A percentile compares a stretch with the other conserved stretches of the same genome.
Conservation (phyloP, 495 filamentous ascomycete species). For the Baudoinia panamericana region DNA sequence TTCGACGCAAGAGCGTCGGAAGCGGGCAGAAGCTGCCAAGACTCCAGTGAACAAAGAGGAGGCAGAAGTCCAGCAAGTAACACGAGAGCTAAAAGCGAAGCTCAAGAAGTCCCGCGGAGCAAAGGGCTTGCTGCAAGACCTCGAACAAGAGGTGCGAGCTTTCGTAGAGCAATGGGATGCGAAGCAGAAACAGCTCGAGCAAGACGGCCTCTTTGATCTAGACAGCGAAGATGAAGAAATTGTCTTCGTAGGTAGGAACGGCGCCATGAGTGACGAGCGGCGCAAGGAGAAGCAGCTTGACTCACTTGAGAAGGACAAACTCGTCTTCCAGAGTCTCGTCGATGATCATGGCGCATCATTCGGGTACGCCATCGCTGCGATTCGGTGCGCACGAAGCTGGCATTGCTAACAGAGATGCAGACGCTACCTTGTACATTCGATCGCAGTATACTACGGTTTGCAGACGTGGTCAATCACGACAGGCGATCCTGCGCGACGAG, state of each 20-base stretch:
- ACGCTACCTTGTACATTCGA: slow-evolving; percentile 86
- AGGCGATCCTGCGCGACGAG: slow-evolving; percentile 60
- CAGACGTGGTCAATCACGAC: slow-evolving; percentile 69
- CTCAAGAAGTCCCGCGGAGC: slow-evolving; percentile 60
- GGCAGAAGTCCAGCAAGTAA: slow-evolving; percentile 36
- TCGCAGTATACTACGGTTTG: slow-evolving; percentile 86
- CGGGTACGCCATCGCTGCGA: slow-evolving; percentile 45
- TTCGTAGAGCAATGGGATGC: slow-evolving; percentile 29
- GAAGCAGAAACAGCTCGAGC: slow-evolving; percentile 30
- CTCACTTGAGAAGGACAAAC: slow-evolving; percentile 48
- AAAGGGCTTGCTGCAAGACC: slow-evolving; percentile 28
- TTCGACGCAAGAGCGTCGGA: slow-evolving; percentile 4
- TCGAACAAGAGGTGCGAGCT: slow-evolving; percentile 27
- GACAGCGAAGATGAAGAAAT: slow-evolving; percentile 77
- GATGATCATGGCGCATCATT: slow-evolving; percentile 67
- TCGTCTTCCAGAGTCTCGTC: slow-evolving; percentile 63
- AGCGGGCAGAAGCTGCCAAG: slow-evolving; percentile 31
- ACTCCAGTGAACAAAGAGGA: slow-evolving; percentile 29
- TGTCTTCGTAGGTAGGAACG: slow-evolving; percentile 75
- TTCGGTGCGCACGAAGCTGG: neutral
- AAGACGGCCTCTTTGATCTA: slow-evolving; percentile 37
- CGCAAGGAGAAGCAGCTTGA: slow-evolving; percentile 34
- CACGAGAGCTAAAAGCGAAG: slow-evolving; percentile 48
- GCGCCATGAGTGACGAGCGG: slow-evolving; percentile 49
- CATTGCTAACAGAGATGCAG: slow-evolving; percentile 31